Evolutionary conservation across 352 stramenopile genomes (phyloP), one percentile per base, ranked within the genome.

Genomic region (Pythium graminicola): DNA sequence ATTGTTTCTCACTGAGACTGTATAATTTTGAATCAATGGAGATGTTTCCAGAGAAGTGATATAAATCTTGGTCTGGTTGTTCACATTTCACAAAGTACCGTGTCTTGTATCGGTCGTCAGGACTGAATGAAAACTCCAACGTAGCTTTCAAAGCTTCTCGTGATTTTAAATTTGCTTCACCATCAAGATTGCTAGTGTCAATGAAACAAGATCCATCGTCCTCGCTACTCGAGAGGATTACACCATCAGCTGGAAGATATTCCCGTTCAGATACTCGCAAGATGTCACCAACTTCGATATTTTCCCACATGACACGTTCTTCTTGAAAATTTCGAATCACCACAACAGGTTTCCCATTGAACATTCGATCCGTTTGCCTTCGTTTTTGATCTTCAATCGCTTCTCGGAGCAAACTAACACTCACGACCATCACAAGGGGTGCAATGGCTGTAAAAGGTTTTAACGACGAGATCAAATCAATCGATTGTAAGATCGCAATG

Each of bases 131-230:
- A 31, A 88, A 71, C 1, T 58, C 50, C 57, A 74, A 69, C 61
- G 70, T 72, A 38, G 62, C 66, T 32, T 67, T 64, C 49, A 86
- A 74, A 1, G 76, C 76, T 0, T 58, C 68, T 32, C 79, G 63
- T 24, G 70, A 70, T 65, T 98, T 98, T n/a, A 97, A 60, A 60
- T 97, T 97, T 8, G 90, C 97, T 62, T 98, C 91, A 16, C 93
- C 92, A 52, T 97, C 93, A 38, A 98, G 65, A 58, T 96, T 97
- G 47, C 81, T 89, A 8, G 93, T 97, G 65, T 97, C 92, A 27
- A 98, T 76, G 54, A 96, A 98, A 65, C 73, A 94, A 2, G 70
- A 66, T 0, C 79, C 79, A 72, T 89, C 76, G 58, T 87, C 76
- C 29, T 89, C 79, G 0, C 74, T 85, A 1, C 72, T 87, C 1